These are phyloP conservation scores for Sparassis latifolia DNA, from an alignment of 1,284 basidiomycete species.

Conservation along the genomic window DNA sequence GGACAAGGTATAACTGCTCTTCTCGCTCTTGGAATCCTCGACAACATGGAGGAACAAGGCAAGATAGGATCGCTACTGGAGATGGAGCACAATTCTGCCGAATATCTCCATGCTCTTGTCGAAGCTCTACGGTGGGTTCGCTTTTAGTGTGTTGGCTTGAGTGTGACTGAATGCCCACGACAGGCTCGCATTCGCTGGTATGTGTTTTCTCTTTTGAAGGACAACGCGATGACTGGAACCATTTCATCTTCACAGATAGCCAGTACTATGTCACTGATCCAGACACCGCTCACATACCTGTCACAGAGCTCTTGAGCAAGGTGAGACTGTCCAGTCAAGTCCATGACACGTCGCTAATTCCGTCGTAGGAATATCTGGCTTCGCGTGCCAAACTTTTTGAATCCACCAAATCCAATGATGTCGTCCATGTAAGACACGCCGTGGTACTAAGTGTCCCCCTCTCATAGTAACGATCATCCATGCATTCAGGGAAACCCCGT, in stretches of 20 bases:
- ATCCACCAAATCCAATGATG: constrained; percentile 55
- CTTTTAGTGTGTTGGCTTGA: neutral
- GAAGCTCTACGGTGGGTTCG: constrained; percentile 67
- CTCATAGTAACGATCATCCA: neutral
- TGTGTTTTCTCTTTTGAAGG: constrained; percentile 6
- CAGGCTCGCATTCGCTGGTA: constrained; percentile 74
- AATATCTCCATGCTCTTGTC: constrained; percentile 86
- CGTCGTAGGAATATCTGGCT: constrained; percentile 67
- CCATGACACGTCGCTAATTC: neutral
- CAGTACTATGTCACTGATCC: constrained; percentile 90
- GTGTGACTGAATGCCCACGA: constrained; percentile 7
- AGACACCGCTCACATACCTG: constrained; percentile 65
- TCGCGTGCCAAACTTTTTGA: constrained; percentile 80
- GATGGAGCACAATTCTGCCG: constrained; percentile 82
- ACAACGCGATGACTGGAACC: neutral
- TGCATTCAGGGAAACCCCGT: constrained; percentile 64
- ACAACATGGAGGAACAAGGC: constrained; percentile 74
- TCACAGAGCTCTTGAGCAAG: constrained; percentile 76
- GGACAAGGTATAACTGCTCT: constrained; percentile 93
- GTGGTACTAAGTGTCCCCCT: neutral
- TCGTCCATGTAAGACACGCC: constrained; percentile 52
- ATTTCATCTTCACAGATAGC: constrained; percentile 47
- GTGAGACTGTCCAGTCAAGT: constrained; percentile 27
- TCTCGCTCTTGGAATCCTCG: constrained; percentile 87
- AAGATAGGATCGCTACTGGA: constrained; percentile 65